Base-by-base conservation (phyloP, 2,329 filamentous ascomycete species). In the Ascomycota sp. region DNA sequence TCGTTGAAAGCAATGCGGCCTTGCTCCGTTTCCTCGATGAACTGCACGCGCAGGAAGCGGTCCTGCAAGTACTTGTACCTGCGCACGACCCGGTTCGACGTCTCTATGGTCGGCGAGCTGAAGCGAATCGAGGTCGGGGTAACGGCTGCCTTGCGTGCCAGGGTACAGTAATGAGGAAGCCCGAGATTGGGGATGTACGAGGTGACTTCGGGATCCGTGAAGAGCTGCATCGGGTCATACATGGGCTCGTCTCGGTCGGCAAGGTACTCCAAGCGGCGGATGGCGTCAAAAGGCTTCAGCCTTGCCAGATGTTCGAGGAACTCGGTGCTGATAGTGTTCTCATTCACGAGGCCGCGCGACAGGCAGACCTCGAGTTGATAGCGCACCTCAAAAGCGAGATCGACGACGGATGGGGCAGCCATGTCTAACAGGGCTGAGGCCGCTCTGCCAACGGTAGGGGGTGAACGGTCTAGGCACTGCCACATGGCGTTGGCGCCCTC, bases 301-400 rank as follows among this genome's bases (percentile, higher is more conserved):
- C 54, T 47, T 1, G 64, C 58, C 12, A 95, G 61, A 30, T 56
- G 63, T 25, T 61, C 48, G 2, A 92, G 54, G 41, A 95, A 95
- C 3, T 69, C 62, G 2, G 53, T 49, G 1, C 59, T 64, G 31
- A 95, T 65, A 32, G 67, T 77, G 47, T 81, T 69, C 49, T 93
- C 86, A 35, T 75, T 76, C 9, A 98, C 56, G 21, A 72, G 61
- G 0, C 74, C 72, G 25, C 76, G 69, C 0, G 84, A 92, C n/a
- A 95, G 64, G 48, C 86, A 95, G 0, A 82, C 84, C 50, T 98
- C 86, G 0, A 98, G 66, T 49, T 92, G 83, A 47, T 95, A 98
- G 11, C 81, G 68, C 1, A 92, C 68, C 1, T 71, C 56, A 39
- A 83, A 93, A 0, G 68, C 57, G 4, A 86, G 58, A 25, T 50